These are phyloP conservation scores for Stromatinia cepivora DNA, from an alignment of 2,329 filamentous ascomycete species.

Conservation along the genomic window DNA sequence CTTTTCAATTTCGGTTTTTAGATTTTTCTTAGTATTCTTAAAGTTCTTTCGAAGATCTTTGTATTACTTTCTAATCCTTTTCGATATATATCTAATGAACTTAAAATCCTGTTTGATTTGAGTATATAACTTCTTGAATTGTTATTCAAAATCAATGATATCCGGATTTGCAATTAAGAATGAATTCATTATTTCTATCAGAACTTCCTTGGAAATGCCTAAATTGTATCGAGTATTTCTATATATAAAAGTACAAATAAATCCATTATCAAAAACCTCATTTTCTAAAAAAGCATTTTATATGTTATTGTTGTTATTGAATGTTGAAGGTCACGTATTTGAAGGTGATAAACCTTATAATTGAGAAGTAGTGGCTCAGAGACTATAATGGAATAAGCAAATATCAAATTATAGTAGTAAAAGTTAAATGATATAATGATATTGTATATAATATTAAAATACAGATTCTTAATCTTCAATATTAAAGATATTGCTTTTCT, in stretches of 20 bases:
- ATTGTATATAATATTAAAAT: too few species aligned
- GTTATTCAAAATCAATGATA: constrained; percentile 24
- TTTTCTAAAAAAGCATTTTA: constrained; percentile 28
- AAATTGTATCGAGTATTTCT: constrained; percentile 29
- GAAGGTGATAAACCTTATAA: too few species aligned
- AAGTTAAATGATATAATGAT: too few species aligned
- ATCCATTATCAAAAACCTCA: constrained; percentile 24
- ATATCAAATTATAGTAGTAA: too few species aligned
- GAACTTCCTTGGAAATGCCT: constrained; percentile 25
- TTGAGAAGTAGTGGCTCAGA: too few species aligned
- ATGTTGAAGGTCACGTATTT: too few species aligned
- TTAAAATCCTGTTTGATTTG: constrained; percentile 24
- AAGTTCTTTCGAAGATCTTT: constrained; percentile 25
- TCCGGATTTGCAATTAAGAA: constrained; percentile 19
- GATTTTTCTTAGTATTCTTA: constrained; percentile 25
- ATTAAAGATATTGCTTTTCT: too few species aligned
- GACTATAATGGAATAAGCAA: too few species aligned
- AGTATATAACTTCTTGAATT: constrained; percentile 24
- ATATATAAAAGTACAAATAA: constrained; percentile 29
- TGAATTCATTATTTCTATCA: constrained; percentile 23
- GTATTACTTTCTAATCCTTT: constrained; percentile 21
- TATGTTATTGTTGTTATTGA: constrained; percentile 22
- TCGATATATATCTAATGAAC: constrained; percentile 27
- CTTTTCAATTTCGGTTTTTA: constrained; percentile 19
- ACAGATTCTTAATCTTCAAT: too few species aligned